Percentiles rank a stretch among this genome's conserved stretches.
These are phyloP conservation scores for Waltergamsia citrina DNA, from an alignment of 2,329 filamentous ascomycete species.

Conservation along the genomic window DNA sequence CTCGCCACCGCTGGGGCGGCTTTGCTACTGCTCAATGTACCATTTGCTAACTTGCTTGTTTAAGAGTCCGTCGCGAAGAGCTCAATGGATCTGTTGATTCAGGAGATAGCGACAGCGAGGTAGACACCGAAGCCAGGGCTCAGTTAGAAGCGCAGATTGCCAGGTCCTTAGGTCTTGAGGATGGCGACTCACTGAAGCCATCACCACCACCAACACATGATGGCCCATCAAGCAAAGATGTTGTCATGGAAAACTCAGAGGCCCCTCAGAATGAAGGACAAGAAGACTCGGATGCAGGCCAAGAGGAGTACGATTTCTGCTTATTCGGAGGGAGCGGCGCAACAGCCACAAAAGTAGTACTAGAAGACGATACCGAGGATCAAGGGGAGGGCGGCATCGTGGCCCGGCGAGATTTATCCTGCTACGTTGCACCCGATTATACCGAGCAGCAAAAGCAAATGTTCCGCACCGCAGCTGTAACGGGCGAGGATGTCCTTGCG, in stretches of 20 bases:
- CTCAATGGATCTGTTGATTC: constrained; percentile 28
- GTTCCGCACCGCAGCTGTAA: constrained; percentile 38
- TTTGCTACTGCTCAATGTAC: no score
- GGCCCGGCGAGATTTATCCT: constrained; percentile 30
- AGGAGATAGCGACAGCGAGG: constrained; percentile 13
- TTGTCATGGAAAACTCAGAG: constrained; percentile 6
- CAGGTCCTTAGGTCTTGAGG: constrained; percentile 30
- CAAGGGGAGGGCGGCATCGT: constrained; percentile 24
- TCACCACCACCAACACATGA: constrained; percentile 2
- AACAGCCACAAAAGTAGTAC: constrained; percentile 33
- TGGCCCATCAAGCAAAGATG: background rate
- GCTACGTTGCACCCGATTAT: constrained; percentile 36
- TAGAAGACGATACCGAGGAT: constrained; percentile 31
- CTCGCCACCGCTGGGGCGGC: constrained; percentile 17
- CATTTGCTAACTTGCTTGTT: constrained; percentile 2
- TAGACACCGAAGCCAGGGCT: constrained; percentile 29
- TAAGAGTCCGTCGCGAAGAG: constrained; percentile 46
- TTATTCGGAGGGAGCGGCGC: constrained; percentile 40
- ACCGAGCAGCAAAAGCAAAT: constrained; percentile 23
- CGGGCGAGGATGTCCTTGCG: constrained; percentile 37
- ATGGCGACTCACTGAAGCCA: constrained; percentile 2
- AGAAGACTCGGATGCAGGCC: constrained; percentile 11
- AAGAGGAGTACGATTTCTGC: constrained; percentile 44
- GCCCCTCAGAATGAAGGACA: constrained; percentile 8
- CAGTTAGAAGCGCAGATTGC: constrained; percentile 39